Evolutionary conservation across 176 grass and related monocot species (phyloP), one percentile per base, ranked within the genome.

Genomic region (Cocos nucifera): DNA sequence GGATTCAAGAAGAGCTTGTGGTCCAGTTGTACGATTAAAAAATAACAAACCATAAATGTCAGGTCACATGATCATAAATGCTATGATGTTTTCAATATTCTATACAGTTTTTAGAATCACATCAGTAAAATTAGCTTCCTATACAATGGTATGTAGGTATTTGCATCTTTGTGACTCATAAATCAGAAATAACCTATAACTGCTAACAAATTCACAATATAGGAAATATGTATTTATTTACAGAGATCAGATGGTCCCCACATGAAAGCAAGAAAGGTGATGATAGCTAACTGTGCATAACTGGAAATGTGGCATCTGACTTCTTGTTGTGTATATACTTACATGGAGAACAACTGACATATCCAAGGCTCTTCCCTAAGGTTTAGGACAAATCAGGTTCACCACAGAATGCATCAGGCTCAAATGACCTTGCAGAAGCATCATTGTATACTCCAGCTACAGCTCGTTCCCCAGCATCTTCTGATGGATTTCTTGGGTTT

Each of bases 341-440:
- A 44, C 14, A 10, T 44, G 35, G 35, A 44, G 10, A 44, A 44
- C 35, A 44, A 44, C 2, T 14, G 35, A 3, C 35, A 44, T 14
- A 44, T 44, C 35, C 35, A 44, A 12, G 35, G 3, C 17, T 18
- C 19, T 19, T 56, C 19, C 26, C 27, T 15, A 55, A 56, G 19
- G 24, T 52, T 54, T 63, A 88, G 16, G 91, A 78, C 16, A 80
- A 73, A 78, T 91, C 76, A 58, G 87, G 76, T 64, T 88, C 81
- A 15, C 93, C 93, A 50, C 93, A 85, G 73, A 97, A 97, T 1
- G 81, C 93, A 59, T 91, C 93, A 52, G 81, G 87, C 66, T 91
- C 93, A 59, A 91, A 97, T 53, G 84, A 91, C 66, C 87, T 88
- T 56, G 87, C 93, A 15, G 87, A 72, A 2, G 54, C 15, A n/a